A percentile compares a stretch with the other conserved stretches of the same genome.
These are phyloP conservation scores for Apiospora aurea DNA, from an alignment of 2,329 filamentous ascomycete species.

Conservation along the genomic window DNA sequence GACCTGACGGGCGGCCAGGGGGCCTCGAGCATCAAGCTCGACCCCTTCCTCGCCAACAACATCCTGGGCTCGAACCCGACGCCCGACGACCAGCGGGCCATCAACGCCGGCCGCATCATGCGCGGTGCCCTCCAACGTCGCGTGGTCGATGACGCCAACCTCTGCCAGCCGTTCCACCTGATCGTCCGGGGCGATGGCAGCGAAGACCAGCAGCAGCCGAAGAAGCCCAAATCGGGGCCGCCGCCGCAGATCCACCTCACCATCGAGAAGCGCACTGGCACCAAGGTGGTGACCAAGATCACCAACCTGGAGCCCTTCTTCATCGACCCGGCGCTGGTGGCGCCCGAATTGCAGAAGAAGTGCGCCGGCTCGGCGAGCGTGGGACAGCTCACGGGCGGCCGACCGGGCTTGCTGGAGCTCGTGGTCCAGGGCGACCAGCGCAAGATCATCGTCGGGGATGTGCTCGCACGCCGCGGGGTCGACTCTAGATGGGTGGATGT, in stretches of 20 bases:
- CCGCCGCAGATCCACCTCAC: constrained; percentile 66
- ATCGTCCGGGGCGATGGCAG: constrained; percentile 16
- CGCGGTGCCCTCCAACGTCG: constrained; percentile 26
- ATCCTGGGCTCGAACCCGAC: constrained; percentile 57
- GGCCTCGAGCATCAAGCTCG: constrained; percentile 66
- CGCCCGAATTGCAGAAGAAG: constrained; percentile 71
- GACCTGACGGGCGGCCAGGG: constrained; percentile 61
- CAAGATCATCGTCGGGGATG: constrained; percentile 61
- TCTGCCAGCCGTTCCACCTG: constrained; percentile 25
- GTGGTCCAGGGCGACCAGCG: constrained; percentile 73
- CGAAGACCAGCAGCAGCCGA: constrained; percentile 26
- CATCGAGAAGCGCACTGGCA: constrained; percentile 69
- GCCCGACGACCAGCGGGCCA: constrained; percentile 57
- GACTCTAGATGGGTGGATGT: constrained; percentile 66
- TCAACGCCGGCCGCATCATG: constrained; percentile 42
- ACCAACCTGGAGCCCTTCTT: constrained; percentile 67
- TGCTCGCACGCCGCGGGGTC: constrained; percentile 65
- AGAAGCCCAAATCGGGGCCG: constrained; percentile 66
- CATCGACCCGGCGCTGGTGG: constrained; percentile 64
- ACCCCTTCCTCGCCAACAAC: constrained; percentile 68
- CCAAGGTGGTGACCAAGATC: constrained; percentile 70
- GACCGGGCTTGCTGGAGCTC: constrained; percentile 68
- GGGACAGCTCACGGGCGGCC: constrained; percentile 64
- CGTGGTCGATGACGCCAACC: constrained; percentile 26
- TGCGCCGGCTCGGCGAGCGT: constrained; percentile 74